These are phyloP conservation scores for Mollisiaceae sp. DNA, from an alignment of 2,329 filamentous ascomycete species.

Conservation along the genomic window DNA sequence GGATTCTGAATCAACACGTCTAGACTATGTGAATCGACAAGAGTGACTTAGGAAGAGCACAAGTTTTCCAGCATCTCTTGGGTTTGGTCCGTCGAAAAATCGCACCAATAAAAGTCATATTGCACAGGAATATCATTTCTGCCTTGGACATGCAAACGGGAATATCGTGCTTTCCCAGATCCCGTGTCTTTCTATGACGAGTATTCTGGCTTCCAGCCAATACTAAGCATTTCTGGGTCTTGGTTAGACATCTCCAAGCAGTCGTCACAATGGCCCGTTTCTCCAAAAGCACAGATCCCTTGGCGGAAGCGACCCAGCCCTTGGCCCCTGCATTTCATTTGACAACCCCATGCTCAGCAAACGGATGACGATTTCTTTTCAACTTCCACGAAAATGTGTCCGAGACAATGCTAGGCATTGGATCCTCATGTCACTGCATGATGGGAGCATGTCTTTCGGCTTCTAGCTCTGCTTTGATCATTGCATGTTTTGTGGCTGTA, in stretches of 20 bases:
- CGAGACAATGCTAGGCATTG: not conserved
- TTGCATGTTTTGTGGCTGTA: not conserved
- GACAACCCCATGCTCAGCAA: not conserved
- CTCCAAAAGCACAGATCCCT: constrained; percentile 1
- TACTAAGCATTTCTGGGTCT: not conserved
- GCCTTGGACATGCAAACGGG: not conserved
- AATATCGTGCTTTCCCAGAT: not conserved
- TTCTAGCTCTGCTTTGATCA: not conserved
- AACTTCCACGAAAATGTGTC: not conserved
- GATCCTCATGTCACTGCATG: not conserved
- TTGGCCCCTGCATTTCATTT: not conserved
- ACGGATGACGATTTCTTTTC: not conserved
- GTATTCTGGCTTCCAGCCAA: not conserved
- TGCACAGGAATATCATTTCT: not conserved
- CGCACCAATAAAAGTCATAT: not conserved
- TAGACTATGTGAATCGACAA: constrained; percentile 9
- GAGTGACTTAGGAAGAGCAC: not conserved
- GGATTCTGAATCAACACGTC: constrained; percentile 14
- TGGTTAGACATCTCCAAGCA: not conserved
- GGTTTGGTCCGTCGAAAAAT: not conserved
- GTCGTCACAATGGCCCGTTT: not conserved
- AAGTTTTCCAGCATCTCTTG: not conserved
- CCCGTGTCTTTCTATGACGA: not conserved
- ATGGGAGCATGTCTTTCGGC: not conserved
- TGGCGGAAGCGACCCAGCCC: not conserved